Percentiles rank a stretch among this genome's conserved stretches.
These are phyloP conservation scores for Apiospora marii DNA, from an alignment of 2,329 filamentous ascomycete species.

Conservation along the genomic window DNA sequence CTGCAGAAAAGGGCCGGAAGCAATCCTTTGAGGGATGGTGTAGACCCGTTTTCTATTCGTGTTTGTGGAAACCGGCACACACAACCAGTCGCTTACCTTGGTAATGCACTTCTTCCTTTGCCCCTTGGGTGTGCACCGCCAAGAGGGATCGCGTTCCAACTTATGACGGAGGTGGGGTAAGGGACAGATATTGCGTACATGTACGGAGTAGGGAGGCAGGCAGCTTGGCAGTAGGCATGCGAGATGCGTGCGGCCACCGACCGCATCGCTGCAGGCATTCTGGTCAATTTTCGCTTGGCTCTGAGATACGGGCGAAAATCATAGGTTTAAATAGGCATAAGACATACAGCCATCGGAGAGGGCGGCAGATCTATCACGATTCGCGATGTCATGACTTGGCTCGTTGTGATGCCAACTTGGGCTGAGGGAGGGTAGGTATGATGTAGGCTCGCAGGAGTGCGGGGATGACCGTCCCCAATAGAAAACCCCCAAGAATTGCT, in stretches of 20 bases:
- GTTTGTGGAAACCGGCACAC: conserved; percentile 14
- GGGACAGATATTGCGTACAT: not conserved
- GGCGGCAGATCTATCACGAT: not conserved
- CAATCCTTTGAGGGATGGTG: not conserved
- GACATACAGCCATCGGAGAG: not conserved
- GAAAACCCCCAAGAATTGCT: not conserved
- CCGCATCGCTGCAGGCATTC: conserved; percentile 5
- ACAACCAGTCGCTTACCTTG: not conserved
- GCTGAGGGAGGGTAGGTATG: conserved; percentile 11
- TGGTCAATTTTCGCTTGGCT: not conserved
- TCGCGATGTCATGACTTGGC: conserved; percentile 18
- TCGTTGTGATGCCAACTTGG: not conserved
- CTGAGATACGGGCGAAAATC: not conserved
- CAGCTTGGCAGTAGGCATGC: not conserved
- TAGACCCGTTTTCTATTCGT: conserved; percentile 18
- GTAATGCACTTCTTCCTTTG: conserved; percentile 4
- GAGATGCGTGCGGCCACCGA: not conserved
- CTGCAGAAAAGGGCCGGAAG: conserved; percentile 20
- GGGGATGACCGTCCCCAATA: not conserved
- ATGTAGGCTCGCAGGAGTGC: conserved; percentile 7
- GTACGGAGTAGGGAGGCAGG: too few species aligned
- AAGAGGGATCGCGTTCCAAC: not conserved
- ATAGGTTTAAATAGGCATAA: not conserved
- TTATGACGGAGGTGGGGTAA: conserved; percentile 9
- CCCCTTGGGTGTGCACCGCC: not conserved